Percentiles rank a stretch among this genome's conserved stretches.
phyloP scores from a whole-genome alignment of 352 stramenopile species.

The Globisporangium paroecandrum region DNA sequence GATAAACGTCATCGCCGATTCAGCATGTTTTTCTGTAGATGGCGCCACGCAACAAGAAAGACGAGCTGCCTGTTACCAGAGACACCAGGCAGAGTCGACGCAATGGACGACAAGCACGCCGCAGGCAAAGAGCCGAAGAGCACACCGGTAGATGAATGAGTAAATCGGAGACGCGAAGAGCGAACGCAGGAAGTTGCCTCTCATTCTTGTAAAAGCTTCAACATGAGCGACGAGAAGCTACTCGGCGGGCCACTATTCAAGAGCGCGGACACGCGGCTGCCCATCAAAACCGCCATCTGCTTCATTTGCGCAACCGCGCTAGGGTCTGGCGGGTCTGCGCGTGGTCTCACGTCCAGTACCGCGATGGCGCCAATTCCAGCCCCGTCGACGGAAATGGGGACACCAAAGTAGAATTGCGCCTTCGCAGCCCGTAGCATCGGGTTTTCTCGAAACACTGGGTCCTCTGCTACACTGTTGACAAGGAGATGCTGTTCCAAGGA shows the following conservation, averaged over 20 bases:
- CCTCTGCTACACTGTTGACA: constrained; percentile 6
- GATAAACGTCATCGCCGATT: neutral
- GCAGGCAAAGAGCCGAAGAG: no score
- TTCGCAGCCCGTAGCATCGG: constrained; percentile 22
- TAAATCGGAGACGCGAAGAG: no score
- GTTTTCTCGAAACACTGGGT: constrained; percentile 22
- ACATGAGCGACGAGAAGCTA: neutral
- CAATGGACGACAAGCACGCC: no score
- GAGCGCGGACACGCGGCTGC: constrained; percentile 11
- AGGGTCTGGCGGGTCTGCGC: neutral
- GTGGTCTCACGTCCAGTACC: constrained; percentile 18
- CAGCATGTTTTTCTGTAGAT: no score
- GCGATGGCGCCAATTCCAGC: constrained; percentile 22
- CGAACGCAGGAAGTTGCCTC: no score
- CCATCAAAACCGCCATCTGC: constrained; percentile 9
- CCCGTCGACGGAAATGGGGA: constrained; percentile 14
- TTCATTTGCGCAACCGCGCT: constrained; percentile 4
- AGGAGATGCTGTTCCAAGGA: constrained; percentile 14
- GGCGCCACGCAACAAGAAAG: no score
- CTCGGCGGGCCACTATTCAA: neutral
- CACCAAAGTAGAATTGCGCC: constrained; percentile 24
- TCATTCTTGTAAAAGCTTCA: constrained; percentile 6
- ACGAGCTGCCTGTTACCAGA: no score
- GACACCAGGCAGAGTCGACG: no score
- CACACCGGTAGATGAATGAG: no score